Evolutionary conservation across 2,329 filamentous ascomycete genomes (phyloP).

Genomic region (Monilinia laxa): DNA sequence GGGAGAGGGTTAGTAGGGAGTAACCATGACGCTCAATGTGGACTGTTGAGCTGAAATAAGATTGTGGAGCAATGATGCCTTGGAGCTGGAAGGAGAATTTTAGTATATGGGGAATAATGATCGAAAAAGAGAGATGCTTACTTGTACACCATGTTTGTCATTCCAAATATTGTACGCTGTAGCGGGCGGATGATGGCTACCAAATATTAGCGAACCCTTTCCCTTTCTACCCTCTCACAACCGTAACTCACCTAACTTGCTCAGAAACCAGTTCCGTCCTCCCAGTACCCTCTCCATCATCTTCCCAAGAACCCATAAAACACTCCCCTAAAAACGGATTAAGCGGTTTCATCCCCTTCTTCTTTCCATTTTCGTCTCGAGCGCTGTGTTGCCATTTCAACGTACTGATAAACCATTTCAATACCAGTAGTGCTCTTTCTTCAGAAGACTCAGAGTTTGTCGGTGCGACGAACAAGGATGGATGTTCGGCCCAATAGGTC

Average conservation of each 20-base stretch:
- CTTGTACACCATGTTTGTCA: conserved; percentile 68
- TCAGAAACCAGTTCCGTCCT: conserved; percentile 85
- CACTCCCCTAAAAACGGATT: conserved; percentile 95
- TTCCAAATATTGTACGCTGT: conserved; percentile 94
- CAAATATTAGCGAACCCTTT: background rate
- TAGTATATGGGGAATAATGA: background rate
- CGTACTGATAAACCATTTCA: conserved; percentile 86
- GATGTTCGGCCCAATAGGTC: conserved; percentile 79
- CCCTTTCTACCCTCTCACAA: conserved; percentile 24
- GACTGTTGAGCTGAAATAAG: conserved; percentile 88
- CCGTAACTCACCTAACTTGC: conserved; percentile 66
- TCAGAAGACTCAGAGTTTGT: conserved; percentile 74
- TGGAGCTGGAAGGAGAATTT: conserved; percentile 48
- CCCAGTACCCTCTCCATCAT: conserved; percentile 59
- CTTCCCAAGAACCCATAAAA: conserved; percentile 87
- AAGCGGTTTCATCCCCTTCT: conserved; percentile 91
- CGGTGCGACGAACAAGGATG: conserved; percentile 75
- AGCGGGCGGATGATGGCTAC: conserved; percentile 83
- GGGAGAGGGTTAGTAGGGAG: conserved; percentile 73
- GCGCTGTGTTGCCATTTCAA: conserved; percentile 79
- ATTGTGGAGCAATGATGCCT: conserved; percentile 94
- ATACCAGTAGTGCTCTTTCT: conserved; percentile 26
- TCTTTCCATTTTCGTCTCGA: conserved; percentile 64
- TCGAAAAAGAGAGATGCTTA: conserved; percentile 23
- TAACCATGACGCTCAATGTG: conserved; percentile 93